Evolutionary conservation across 129 eudicot genomes (phyloP), one percentile per base, ranked within the genome.

Genomic region (Artemisia annua): DNA sequence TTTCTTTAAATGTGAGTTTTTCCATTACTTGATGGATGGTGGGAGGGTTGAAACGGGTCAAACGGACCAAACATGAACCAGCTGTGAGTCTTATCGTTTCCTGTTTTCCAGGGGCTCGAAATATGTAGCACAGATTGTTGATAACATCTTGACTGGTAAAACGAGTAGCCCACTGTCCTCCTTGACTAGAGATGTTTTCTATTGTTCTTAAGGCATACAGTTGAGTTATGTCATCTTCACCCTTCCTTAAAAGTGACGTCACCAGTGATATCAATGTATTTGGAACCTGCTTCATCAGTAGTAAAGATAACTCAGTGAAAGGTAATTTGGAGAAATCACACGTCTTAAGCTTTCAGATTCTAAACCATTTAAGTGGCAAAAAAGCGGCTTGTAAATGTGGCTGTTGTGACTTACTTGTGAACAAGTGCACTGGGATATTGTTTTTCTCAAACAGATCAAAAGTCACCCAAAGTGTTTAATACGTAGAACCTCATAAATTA

Each of bases 171-270:
- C 99, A 95, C 62, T 84, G 82, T 56, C 91, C 89, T 83, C 99
- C 99, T 83, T 95, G 99, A 73, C 99, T 90, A 24, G 88, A 88
- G 63, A 95, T 85, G 82, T 95, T 95, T 63, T 95, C 99, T 43
- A 95, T 90, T 69, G 99, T 95, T 80, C 96, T 81, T 76, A 95
- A 74, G 18, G 96, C 97, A 69, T 95, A 95, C 66, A 88, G 97
- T 73, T 95, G 99, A 56, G 94, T 90, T 14, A 88, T 73, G 69
- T 90, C 99, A 63, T 95, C 99, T 75, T 95, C 99, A 46, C 99
- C 99, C 70, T 88, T 91, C 18, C 97, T 85, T 62, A 95, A 80
- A 70, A 88, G 73, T 50, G 99, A 95, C 26, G 91, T 78, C 51
- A 95, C 88, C 77, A 86, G 58, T 64, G 97, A 88, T 65, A 90